A percentile compares a stretch with the other conserved stretches of the same genome.
These are phyloP conservation scores for Vaccinium vitisidaea DNA, from an alignment of 148 eudicot species.

Conservation along the genomic window DNA sequence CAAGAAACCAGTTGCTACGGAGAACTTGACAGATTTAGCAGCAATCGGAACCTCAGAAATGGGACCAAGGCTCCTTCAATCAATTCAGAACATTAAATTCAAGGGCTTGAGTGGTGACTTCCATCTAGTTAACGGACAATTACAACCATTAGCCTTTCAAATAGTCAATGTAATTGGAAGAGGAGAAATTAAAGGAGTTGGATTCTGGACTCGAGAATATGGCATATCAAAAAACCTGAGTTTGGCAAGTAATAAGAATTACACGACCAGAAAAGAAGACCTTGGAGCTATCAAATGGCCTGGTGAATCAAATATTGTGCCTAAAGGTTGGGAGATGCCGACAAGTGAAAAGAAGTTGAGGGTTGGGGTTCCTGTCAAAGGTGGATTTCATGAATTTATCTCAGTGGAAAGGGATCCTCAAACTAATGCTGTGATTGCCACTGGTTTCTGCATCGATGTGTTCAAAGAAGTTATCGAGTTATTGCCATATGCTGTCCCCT, in stretches of 20 bases:
- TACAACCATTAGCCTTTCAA: conserved; percentile 33
- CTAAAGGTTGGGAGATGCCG: conserved; percentile 65
- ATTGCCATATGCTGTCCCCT: conserved; percentile 30
- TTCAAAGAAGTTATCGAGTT: conserved; percentile 39
- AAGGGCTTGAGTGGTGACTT: conserved; percentile 65
- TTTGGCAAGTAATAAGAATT: conserved; percentile 1
- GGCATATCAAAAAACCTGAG: conserved; percentile 35
- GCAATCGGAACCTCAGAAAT: conserved; percentile 39
- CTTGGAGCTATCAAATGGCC: conserved; percentile 59
- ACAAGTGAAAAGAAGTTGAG: conserved; percentile 31
- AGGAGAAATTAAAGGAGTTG: conserved; percentile 34
- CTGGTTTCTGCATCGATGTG: conserved; percentile 56
- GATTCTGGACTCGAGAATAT: conserved; percentile 46
- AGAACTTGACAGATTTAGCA: conserved; percentile 34
- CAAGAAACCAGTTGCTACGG: conserved; percentile 12
- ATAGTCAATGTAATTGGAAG: conserved; percentile 46
- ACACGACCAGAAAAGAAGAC: conserved; percentile 25
- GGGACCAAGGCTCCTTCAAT: conserved; percentile 41
- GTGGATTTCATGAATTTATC: conserved; percentile 33
- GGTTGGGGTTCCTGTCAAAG: conserved; percentile 43
- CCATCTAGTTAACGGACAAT: conserved; percentile 37
- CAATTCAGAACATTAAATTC: conserved; percentile 32
- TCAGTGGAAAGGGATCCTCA: conserved; percentile 28
- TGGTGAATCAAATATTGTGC: conserved; percentile 35
- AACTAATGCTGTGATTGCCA: conserved; percentile 17